These are phyloP conservation scores for Heracleum sosnowskyi DNA, from an alignment of 129 eudicot genomes.

Conservation along the genomic window DNA sequence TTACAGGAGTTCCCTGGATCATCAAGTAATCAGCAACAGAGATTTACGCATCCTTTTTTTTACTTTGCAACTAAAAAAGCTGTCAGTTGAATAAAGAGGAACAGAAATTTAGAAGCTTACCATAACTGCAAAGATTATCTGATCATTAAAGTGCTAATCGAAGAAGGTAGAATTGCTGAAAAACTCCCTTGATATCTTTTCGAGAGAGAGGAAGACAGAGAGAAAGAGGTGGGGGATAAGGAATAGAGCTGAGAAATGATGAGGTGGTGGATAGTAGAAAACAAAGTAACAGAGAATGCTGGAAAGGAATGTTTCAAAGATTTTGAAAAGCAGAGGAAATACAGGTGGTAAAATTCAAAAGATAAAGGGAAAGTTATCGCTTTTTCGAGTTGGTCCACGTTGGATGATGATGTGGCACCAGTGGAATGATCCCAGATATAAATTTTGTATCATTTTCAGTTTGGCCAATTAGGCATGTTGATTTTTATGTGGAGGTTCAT, in stretches of 20 bases:
- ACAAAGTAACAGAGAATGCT: constrained; percentile 36
- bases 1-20: constrained; percentile 85
- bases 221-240: constrained; percentile 14
- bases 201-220: constrained; percentile 16
- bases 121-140: constrained; percentile 33
- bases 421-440: constrained; percentile 12
- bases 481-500: background rate
- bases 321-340: constrained; percentile 46
- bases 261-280: constrained; percentile 38
- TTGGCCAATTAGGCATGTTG: constrained; percentile 9
- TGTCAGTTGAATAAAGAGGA: background rate
- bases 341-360: constrained; percentile 66
- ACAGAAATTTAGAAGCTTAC: constrained; percentile 25
- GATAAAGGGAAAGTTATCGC: constrained; percentile 51
- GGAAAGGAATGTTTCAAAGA: constrained; percentile 60
- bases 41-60: background rate
- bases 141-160: constrained; percentile 40
- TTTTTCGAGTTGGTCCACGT: constrained; percentile 34
- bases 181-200: background rate
- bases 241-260: constrained; percentile 32
- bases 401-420: constrained; percentile 37
- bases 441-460: constrained; percentile 7
- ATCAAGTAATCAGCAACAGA: constrained; percentile 21
- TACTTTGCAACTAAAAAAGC: background rate
- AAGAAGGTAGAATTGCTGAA: constrained; percentile 16